Percentiles rank a stretch among this genome's conserved stretches.
Evolutionary conservation across 1,284 basidiomycete species (phyloP).

Genomic region (Boletus semigastroideus): DNA sequence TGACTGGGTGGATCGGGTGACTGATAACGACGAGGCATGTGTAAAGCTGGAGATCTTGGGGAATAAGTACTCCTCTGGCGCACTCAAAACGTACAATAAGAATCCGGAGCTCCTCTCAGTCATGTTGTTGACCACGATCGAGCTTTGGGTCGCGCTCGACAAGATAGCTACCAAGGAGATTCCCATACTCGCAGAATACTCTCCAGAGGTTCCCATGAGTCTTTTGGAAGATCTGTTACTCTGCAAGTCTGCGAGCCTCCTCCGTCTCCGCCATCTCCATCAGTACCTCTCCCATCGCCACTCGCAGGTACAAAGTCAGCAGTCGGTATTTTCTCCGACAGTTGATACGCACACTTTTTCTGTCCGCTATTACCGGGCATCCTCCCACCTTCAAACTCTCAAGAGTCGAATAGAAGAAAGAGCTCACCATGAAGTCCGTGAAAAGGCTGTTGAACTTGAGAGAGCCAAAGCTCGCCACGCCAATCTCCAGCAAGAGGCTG

Average conservation of each 20-base stretch:
- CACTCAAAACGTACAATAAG: neutral
- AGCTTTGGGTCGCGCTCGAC: no score
- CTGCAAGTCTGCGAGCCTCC: neutral
- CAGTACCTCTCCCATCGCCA: constrained; percentile 33
- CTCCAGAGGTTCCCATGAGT: neutral
- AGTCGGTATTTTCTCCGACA: constrained; percentile 23
- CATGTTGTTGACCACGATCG: neutral
- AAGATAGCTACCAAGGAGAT: no score
- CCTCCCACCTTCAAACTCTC: constrained; percentile 21
- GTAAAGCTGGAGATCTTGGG: neutral
- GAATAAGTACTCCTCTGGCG: neutral
- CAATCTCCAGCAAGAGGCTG: constrained; percentile 10
- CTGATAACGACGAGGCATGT: neutral
- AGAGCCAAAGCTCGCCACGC: constrained; percentile 18
- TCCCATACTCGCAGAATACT: no score
- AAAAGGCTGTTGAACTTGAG: constrained; percentile 30
- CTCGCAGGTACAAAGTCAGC: neutral
- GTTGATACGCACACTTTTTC: constrained; percentile 21
- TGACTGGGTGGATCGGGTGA: neutral
- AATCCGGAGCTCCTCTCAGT: neutral
- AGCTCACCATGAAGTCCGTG: constrained; percentile 17
- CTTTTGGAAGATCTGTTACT: neutral
- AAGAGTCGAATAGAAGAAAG: constrained; percentile 31
- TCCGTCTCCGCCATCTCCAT: constrained; percentile 25
- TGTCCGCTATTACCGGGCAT: constrained; percentile 32